A percentile compares a stretch with the other conserved stretches of the same genome.
phyloP scores from a whole-genome alignment of 768 basidiomycete genomes.

The Suillus subalutaceus region DNA sequence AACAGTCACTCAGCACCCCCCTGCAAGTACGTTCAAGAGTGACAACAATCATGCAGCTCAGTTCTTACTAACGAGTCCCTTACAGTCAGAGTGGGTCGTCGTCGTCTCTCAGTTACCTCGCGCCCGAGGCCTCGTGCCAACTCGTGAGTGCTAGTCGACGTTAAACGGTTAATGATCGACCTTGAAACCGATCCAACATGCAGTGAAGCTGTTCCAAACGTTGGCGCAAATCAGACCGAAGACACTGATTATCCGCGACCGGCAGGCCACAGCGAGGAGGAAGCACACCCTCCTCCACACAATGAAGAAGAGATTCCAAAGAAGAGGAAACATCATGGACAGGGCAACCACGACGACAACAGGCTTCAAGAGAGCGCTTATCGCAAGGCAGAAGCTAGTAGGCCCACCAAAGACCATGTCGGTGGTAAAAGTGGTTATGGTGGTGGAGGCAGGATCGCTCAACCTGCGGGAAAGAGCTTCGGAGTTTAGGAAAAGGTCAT shows the following conservation, averaged over 20 bases:
- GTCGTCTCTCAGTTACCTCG: constrained; percentile 49
- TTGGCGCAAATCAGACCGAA: constrained; percentile 26
- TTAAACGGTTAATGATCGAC: neutral
- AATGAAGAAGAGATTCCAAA: constrained; percentile 50
- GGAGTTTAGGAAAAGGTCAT: constrained; percentile 28
- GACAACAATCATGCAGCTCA: neutral
- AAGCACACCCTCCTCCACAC: constrained; percentile 36
- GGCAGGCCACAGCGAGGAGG: constrained; percentile 40
- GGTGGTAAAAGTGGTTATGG: constrained; percentile 40
- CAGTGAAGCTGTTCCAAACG: constrained; percentile 13
- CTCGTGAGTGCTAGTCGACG: constrained; percentile 31
- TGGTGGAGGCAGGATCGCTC: constrained; percentile 54
- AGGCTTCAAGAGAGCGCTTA: constrained; percentile 48
- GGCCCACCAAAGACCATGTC: constrained; percentile 49
- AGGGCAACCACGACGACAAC: constrained; percentile 43
- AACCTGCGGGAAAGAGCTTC: constrained; percentile 54
- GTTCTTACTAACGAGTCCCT: neutral
- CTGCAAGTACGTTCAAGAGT: constrained; percentile 45
- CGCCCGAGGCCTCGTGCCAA: constrained; percentile 40
- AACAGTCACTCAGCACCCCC: constrained; percentile 42
- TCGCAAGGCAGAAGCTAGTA: constrained; percentile 49
- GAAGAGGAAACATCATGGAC: constrained; percentile 50
- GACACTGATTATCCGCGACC: constrained; percentile 57
- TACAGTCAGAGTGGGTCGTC: constrained; percentile 49
- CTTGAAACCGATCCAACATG: neutral